Evolutionary conservation across 208 protist species (phyloP).

Genomic region (Wallacemonas sp.): DNA sequence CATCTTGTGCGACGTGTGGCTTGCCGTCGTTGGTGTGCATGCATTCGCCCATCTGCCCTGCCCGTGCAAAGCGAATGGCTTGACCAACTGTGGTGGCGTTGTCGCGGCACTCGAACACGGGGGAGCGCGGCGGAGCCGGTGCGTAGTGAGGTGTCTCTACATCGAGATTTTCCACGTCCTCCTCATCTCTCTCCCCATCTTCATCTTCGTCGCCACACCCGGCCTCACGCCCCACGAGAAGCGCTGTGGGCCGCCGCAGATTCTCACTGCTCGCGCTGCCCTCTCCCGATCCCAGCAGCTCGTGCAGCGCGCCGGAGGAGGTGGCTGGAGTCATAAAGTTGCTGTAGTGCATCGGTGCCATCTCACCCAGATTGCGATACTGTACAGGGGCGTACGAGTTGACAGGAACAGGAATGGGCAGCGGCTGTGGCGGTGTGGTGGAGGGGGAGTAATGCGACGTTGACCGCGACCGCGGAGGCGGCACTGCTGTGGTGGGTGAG

Average conservation of each 20-base stretch:
- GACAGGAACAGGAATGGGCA: too few relatives aligned
- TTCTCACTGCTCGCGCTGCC: too few relatives aligned
- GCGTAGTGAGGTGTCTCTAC: not conserved
- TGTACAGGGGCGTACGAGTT: slow-evolving; percentile 34
- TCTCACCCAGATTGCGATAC: slow-evolving; percentile 18
- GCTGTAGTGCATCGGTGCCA: slow-evolving; percentile 27
- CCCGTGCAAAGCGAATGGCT: slow-evolving; percentile 36
- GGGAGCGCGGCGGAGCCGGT: not conserved
- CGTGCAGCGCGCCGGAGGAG: not conserved
- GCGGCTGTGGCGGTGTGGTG: slow-evolving; percentile 17
- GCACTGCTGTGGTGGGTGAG: too few relatives aligned
- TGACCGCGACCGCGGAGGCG: not conserved
- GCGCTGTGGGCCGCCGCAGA: too few relatives aligned
- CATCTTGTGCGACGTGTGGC: slow-evolving; percentile 18
- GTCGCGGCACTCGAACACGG: not conserved
- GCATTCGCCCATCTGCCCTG: slow-evolving; percentile 24
- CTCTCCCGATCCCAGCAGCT: not conserved
- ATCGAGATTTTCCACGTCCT: slow-evolving; percentile 3
- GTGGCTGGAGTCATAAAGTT: slow-evolving; percentile 21
- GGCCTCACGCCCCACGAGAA: too few relatives aligned
- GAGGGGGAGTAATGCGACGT: not conserved
- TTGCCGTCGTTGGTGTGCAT: slow-evolving; percentile 31
- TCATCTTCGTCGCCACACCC: too few relatives aligned
- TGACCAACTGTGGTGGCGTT: slow-evolving; percentile 23
- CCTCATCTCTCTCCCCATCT: not conserved